Conservation (phyloP, 306 rosid species). For the Cicer pinnatifidum region DNA sequence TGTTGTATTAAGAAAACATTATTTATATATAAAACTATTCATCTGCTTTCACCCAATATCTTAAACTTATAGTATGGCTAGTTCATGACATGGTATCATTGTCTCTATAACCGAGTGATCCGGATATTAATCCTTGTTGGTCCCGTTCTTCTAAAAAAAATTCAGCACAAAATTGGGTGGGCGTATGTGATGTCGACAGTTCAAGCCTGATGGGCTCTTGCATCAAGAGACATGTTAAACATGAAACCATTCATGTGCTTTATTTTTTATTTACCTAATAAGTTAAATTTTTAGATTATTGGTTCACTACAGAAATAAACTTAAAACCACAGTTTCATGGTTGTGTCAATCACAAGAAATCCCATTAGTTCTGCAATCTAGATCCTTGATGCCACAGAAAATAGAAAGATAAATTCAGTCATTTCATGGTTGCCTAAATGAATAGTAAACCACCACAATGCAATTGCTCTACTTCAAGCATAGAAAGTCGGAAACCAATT, state of each 20-base stretch:
- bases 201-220: not conserved
- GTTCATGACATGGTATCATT: not conserved
- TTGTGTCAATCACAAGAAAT: slow-evolving; percentile 23
- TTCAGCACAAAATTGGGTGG: not conserved
- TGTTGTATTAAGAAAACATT: slow-evolving; percentile 20
- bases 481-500: slow-evolving; percentile 16
- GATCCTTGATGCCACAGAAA: slow-evolving; percentile 26
- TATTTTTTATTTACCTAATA: not conserved
- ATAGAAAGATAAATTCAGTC: slow-evolving; percentile 25
- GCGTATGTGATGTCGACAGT: not conserved
- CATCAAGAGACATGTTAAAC: not conserved
- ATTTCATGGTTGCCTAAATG: slow-evolving; percentile 29
- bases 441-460: slow-evolving; percentile 2
- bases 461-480: slow-evolving; percentile 24
- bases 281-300: not conserved
- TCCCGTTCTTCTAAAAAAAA: not conserved
- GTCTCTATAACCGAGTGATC: slow-evolving; percentile 4
- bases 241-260: slow-evolving; percentile 7
- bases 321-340: slow-evolving; percentile 11
- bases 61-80: slow-evolving; percentile 3
- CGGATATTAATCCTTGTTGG: not conserved
- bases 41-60: not conserved
- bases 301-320: slow-evolving; percentile 7
- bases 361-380: slow-evolving; percentile 9
- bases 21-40: slow-evolving; percentile 12